Conservation (phyloP, 257 asterid genomes). For the Leptodermis oblonga region DNA sequence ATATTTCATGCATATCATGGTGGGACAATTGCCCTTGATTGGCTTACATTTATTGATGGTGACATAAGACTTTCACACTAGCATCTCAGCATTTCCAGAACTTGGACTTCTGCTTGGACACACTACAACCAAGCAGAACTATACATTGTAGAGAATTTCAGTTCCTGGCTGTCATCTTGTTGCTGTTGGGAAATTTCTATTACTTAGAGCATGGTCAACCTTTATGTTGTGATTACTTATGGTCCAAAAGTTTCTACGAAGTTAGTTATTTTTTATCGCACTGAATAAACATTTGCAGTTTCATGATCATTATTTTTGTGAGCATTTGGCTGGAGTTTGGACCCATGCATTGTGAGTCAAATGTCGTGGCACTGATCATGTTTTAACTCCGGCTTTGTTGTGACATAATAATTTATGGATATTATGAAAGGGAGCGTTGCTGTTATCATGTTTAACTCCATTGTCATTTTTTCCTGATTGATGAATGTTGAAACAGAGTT, state of each 20-base stretch:
- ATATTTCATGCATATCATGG: slow-evolving; percentile 60
- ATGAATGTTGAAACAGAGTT: not conserved
- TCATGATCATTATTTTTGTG: not conserved
- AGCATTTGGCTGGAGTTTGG: not conserved
- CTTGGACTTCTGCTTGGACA: not conserved
- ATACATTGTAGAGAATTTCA: no score
- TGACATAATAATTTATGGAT: no score
- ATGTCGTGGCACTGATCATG: no score
- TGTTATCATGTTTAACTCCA: no score
- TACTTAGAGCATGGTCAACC: not conserved
- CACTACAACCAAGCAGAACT: not conserved
- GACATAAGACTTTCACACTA: slow-evolving; percentile 13
- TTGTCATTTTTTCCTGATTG: not conserved
- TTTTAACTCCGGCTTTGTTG: no score
- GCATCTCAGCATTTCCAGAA: not conserved
- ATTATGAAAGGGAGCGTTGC: not conserved
- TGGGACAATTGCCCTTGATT: slow-evolving; percentile 66
- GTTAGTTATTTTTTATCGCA: not conserved
- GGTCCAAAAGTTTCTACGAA: not conserved
- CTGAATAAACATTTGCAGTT: not conserved
- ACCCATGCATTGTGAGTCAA: not conserved
- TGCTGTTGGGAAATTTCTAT: not conserved
- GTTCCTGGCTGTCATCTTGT: not conserved
- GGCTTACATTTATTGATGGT: slow-evolving; percentile 65
- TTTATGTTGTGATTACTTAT: not conserved